These are phyloP conservation scores for Penicillium goetzii DNA, from an alignment of 495 filamentous ascomycete species.

Conservation along the genomic window DNA sequence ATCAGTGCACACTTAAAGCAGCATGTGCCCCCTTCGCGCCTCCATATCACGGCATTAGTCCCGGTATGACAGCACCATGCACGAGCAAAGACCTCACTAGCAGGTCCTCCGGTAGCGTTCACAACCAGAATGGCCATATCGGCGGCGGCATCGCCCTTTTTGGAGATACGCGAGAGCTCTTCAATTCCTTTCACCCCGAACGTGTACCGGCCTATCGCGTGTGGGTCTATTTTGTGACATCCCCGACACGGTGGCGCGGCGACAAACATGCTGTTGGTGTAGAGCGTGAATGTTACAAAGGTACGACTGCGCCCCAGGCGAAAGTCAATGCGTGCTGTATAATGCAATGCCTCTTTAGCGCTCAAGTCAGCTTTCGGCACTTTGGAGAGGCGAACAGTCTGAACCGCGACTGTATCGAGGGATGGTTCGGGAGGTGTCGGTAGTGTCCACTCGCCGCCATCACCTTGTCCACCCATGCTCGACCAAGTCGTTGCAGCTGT, in stretches of 20 bases:
- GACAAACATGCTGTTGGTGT: constrained; percentile 1
- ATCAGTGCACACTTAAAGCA: constrained; percentile 10
- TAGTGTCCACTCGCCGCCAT: not conserved
- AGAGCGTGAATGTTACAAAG: not conserved
- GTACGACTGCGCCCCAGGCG: not conserved
- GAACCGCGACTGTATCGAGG: not conserved
- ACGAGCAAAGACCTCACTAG: constrained; percentile 11
- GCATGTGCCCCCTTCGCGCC: constrained; percentile 1
- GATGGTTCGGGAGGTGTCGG: not conserved
- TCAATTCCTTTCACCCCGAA: not conserved
- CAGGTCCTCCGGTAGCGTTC: constrained; percentile 5
- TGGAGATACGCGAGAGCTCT: not conserved
- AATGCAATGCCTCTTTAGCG: not conserved
- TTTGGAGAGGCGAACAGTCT: constrained; percentile 3
- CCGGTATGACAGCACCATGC: constrained; percentile 10
- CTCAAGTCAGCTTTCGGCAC: not conserved
- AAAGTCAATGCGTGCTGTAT: not conserved
- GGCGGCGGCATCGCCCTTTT: not conserved
- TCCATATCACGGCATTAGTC: constrained; percentile 11
- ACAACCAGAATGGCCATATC: constrained; percentile 11
- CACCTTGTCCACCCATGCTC: not conserved
- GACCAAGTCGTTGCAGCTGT: not conserved
- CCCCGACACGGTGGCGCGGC: not conserved
- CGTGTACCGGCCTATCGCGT: not conserved
- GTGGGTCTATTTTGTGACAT: not conserved